A percentile compares a stretch with the other conserved stretches of the same genome.
These are phyloP conservation scores for Exserohilum rostratum DNA, from an alignment of 2,329 filamentous ascomycete species.

Conservation along the genomic window DNA sequence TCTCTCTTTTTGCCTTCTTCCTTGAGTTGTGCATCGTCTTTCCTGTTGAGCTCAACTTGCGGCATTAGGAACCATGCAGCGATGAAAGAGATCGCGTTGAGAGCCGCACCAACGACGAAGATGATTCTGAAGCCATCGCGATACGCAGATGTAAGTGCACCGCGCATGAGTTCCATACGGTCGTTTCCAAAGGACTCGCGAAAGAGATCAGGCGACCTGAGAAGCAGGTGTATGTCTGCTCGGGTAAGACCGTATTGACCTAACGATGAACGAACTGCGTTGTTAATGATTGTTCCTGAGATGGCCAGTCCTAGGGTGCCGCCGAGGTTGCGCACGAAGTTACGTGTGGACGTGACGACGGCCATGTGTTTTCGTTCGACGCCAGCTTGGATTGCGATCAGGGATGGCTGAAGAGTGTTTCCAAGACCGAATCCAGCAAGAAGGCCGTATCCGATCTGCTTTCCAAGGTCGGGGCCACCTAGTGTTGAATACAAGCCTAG, in stretches of 20 bases:
- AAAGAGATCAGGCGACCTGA: constrained; percentile 22
- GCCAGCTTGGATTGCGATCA: constrained; percentile 63
- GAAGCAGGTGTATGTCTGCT: constrained; percentile 18
- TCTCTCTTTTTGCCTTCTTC: constrained; percentile 23
- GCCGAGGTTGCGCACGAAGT: constrained; percentile 67
- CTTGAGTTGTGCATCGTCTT: constrained; percentile 26
- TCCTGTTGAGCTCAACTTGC: constrained; percentile 22
- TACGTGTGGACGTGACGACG: constrained; percentile 66
- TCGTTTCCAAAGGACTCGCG: constrained; percentile 8
- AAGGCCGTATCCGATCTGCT: constrained; percentile 27
- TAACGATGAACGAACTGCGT: constrained; percentile 18
- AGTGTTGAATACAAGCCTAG: constrained; percentile 26
- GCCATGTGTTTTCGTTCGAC: constrained; percentile 62
- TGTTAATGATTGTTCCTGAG: constrained; percentile 39
- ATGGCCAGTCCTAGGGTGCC: constrained; percentile 65
- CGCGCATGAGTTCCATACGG: constrained; percentile 9
- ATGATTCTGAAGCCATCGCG: constrained; percentile 23
- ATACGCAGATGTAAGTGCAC: constrained; percentile 20
- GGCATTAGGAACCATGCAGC: constrained; percentile 27
- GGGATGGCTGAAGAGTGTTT: constrained; percentile 58
- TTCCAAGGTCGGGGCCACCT: constrained; percentile 16
- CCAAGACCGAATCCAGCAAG: constrained; percentile 52
- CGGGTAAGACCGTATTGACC: constrained; percentile 15
- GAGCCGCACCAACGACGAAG: constrained; percentile 24
- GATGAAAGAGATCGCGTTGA: constrained; percentile 24